phyloP scores from a whole-genome alignment of 2,329 filamentous ascomycete genomes.

The Cercospora canescens region DNA sequence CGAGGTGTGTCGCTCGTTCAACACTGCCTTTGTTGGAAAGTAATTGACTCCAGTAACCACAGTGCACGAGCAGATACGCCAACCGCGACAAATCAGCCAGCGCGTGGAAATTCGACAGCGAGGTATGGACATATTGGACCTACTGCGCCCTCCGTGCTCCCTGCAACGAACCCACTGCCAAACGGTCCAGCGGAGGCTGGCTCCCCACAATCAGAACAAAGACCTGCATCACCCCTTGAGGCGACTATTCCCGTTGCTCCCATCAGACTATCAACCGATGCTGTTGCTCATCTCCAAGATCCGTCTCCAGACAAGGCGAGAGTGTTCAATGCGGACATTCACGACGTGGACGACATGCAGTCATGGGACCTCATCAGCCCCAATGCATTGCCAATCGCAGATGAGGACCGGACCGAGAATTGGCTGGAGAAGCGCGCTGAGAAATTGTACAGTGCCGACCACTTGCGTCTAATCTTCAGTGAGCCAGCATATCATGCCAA shows the following conservation, averaged over 20 bases:
- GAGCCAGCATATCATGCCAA: slow-evolving; percentile 17
- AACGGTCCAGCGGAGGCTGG: background rate
- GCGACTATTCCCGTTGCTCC: background rate
- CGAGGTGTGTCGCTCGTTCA: background rate
- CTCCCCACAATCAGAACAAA: background rate
- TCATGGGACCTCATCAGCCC: slow-evolving; percentile 24
- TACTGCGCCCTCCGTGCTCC: background rate
- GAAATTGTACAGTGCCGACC: slow-evolving; percentile 22
- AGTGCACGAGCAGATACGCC: background rate
- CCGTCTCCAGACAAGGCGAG: slow-evolving; percentile 21
- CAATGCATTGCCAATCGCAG: background rate
- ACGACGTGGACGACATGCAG: slow-evolving; percentile 15
- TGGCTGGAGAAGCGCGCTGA: slow-evolving; percentile 23
- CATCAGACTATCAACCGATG: slow-evolving; percentile 11
- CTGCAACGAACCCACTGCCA: background rate
- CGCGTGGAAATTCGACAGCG: background rate
- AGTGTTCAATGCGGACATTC: slow-evolving; percentile 17
- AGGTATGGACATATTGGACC: background rate
- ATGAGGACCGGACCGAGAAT: slow-evolving; percentile 8
- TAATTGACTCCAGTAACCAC: background rate
- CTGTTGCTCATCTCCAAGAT: slow-evolving; percentile 19
- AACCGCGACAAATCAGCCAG: background rate
- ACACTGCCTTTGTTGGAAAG: background rate
- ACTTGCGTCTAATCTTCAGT: slow-evolving; percentile 20
- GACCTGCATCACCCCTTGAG: background rate